Evolutionary conservation across 257 asterid genomes (phyloP).

Genomic region (Ligustrum vulgare): DNA sequence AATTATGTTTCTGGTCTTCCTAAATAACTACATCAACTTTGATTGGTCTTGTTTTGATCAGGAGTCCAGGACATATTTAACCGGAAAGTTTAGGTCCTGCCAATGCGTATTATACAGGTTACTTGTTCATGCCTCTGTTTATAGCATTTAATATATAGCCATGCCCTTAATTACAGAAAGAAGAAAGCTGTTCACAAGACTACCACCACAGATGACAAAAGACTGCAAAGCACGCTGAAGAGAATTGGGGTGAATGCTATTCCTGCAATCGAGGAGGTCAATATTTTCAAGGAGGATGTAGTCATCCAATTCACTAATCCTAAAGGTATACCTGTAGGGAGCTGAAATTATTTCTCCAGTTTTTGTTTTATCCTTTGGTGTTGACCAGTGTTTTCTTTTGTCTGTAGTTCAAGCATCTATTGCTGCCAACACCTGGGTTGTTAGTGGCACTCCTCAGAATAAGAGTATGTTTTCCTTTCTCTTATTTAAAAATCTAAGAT

Average conservation of each 20-base stretch:
- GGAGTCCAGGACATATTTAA: neutral
- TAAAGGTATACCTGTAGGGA: constrained; percentile 41
- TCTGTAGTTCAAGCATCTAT: constrained; percentile 71
- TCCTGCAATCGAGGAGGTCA: constrained; percentile 77
- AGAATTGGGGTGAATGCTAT: constrained; percentile 78
- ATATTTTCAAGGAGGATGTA: constrained; percentile 76
- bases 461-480: constrained; percentile 48
- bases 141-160: neutral
- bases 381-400: neutral
- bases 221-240: constrained; percentile 73
- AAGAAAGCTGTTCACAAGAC: constrained; percentile 86
- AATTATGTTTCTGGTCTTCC: neutral
- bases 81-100: neutral
- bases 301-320: constrained; percentile 68
- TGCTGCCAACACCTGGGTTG: constrained; percentile 87
- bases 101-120: neutral
- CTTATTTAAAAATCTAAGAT: neutral
- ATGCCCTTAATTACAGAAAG: constrained; percentile 47
- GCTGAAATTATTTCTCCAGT: neutral
- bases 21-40: neutral
- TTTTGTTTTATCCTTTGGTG: neutral
- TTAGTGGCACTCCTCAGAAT: constrained; percentile 75
- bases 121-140: neutral
- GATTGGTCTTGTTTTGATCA: neutral
- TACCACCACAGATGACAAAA: constrained; percentile 72